phyloP scores from a whole-genome alignment of 805 yeast species.

The Suhomyces emberorum region DNA sequence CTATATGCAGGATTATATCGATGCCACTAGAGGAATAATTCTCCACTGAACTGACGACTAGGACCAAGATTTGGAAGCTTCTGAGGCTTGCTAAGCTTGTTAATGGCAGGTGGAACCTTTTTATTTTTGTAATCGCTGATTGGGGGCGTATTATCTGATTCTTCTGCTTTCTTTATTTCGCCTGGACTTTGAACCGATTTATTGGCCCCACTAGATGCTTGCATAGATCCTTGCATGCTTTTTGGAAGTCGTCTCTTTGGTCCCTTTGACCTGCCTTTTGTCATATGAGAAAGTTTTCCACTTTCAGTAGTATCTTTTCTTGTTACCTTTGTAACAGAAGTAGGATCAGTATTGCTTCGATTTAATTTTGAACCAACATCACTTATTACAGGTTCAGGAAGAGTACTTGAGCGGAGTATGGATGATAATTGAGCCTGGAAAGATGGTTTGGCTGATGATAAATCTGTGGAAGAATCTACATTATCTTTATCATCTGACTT shows the following conservation, averaged over 20 bases:
- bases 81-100: constrained; percentile 21
- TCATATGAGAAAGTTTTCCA: constrained; percentile 40
- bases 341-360: constrained; percentile 10
- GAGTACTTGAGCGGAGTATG: constrained; percentile 28
- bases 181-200: not conserved
- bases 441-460: not conserved
- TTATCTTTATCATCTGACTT: too few relatives aligned
- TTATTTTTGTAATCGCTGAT: constrained; percentile 3
- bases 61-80: constrained; percentile 21
- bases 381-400: constrained; percentile 15
- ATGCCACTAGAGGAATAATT: constrained; percentile 22
- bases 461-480: too few relatives aligned
- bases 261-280: constrained; percentile 47
- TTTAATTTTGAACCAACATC: constrained; percentile 1
- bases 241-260: constrained; percentile 51
- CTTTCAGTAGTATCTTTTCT: constrained; percentile 9
- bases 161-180: not conserved
- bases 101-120: constrained; percentile 20
- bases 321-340: constrained; percentile 11
- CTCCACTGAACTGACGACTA: constrained; percentile 27
- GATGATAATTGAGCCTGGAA: constrained; percentile 25
- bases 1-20: constrained; percentile 1
- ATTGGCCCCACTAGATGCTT: not conserved
- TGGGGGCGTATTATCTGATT: not conserved
- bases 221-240: constrained; percentile 5